These are phyloP conservation scores for Crithidia sp. DNA, from an alignment of 208 protist species.

Conservation along the genomic window DNA sequence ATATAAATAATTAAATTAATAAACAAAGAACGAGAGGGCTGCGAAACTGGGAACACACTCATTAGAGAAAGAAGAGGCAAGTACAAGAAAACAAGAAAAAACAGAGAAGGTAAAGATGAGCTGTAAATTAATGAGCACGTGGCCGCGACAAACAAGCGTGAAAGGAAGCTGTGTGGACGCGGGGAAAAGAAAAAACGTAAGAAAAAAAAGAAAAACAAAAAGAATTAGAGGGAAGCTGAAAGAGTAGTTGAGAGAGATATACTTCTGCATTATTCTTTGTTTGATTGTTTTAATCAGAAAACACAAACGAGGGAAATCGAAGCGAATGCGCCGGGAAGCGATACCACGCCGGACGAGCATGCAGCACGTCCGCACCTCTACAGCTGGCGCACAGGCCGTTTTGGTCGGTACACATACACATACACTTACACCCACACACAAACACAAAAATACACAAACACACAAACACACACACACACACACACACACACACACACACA, in stretches of 20 bases:
- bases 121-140: too few relatives aligned
- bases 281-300: too few relatives aligned
- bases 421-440: neutral
- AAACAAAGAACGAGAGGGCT: too few relatives aligned
- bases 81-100: too few relatives aligned
- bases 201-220: neutral
- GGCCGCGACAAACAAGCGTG: neutral
- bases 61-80: too few relatives aligned
- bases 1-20: too few relatives aligned
- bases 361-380: too few relatives aligned
- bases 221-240: neutral
- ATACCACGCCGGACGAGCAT: too few relatives aligned
- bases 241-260: neutral
- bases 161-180: neutral
- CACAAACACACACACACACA: constrained; percentile 1
- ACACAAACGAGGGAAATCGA: too few relatives aligned
- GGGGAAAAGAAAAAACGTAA: neutral
- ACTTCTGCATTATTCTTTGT: neutral
- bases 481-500: neutral
- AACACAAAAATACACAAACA: neutral
- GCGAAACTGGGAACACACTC: too few relatives aligned
- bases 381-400: neutral
- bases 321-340: too few relatives aligned
- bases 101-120: too few relatives aligned
- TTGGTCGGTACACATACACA: neutral